These are phyloP conservation scores for Drechslera avenae DNA, from an alignment of 2,329 filamentous ascomycete genomes.

Conservation along the genomic window DNA sequence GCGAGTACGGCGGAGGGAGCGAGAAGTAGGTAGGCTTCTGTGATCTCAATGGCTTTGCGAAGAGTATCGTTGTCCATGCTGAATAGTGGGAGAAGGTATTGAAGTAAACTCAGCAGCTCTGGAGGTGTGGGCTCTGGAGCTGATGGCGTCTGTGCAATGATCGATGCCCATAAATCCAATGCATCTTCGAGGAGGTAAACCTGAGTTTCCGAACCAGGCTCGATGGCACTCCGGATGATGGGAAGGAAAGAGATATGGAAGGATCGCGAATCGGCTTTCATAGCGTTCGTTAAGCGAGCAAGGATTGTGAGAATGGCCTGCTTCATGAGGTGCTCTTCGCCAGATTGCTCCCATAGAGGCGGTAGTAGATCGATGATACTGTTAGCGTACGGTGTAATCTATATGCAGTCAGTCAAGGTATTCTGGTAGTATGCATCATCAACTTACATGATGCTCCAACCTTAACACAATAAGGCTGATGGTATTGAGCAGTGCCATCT, in stretches of 20 bases:
- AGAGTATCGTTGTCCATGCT: conserved; percentile 56
- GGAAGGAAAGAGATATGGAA: conserved; percentile 84
- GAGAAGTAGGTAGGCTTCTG: conserved; percentile 56
- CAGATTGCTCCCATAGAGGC: conserved; percentile 81
- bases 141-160: conserved; percentile 66
- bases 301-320: conserved; percentile 89
- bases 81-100: conserved; percentile 55
- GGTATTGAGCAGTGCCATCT: conserved; percentile 86
- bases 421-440: rapidly evolving
- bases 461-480: conserved; percentile 79
- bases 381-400: conserved; percentile 71
- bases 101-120: conserved; percentile 51
- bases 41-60: conserved; percentile 56
- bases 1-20: conserved; percentile 54
- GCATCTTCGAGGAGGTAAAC: conserved; percentile 90
- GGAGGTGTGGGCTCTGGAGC: conserved; percentile 49
- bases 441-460: conserved; percentile 71
- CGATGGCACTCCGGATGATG: conserved; percentile 78
- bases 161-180: conserved; percentile 82
- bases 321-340: conserved; percentile 89
- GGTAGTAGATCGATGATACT: conserved; percentile 82
- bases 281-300: conserved; percentile 80
- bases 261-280: conserved; percentile 75
- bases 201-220: conserved; percentile 66
- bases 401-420: conserved; percentile 8